Conservation (phyloP, 345 rosid genomes). For the Theobroma cacao region DNA sequence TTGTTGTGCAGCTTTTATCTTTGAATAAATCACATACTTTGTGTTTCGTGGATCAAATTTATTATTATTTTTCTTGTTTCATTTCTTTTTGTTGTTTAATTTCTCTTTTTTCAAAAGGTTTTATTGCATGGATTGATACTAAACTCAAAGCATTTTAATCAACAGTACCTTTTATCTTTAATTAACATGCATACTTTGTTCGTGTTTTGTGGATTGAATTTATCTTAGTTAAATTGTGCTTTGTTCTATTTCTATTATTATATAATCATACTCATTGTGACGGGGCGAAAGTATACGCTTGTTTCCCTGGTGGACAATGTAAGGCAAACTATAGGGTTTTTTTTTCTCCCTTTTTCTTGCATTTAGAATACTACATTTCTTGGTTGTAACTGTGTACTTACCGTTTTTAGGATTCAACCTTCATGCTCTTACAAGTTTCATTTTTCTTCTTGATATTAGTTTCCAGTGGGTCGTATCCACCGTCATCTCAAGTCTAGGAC, state of each 20-base stretch:
- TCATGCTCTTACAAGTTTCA: background rate
- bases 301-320: background rate
- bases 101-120: too few relatives aligned
- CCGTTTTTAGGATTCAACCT: background rate
- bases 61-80: too few relatives aligned
- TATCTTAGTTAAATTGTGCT: background rate
- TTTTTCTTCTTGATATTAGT: conserved; percentile 27
- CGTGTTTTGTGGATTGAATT: background rate
- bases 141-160: too few relatives aligned
- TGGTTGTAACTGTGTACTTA: background rate
- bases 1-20: background rate
- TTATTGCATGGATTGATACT: too few relatives aligned
- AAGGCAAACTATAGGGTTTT: background rate
- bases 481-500: conserved; percentile 62
- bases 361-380: background rate
- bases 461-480: conserved; percentile 76
- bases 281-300: background rate
- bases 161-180: too few relatives aligned
- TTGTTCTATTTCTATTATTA: background rate
- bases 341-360: background rate
- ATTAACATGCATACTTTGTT: too few relatives aligned
- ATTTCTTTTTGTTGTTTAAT: too few relatives aligned
- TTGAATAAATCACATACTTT: too few relatives aligned
- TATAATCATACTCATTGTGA: background rate
- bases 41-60: background rate